A percentile compares a stretch with the other conserved stretches of the same genome.
These are phyloP conservation scores for Corylus avellana DNA, from an alignment of 306 rosid species.

Conservation along the genomic window DNA sequence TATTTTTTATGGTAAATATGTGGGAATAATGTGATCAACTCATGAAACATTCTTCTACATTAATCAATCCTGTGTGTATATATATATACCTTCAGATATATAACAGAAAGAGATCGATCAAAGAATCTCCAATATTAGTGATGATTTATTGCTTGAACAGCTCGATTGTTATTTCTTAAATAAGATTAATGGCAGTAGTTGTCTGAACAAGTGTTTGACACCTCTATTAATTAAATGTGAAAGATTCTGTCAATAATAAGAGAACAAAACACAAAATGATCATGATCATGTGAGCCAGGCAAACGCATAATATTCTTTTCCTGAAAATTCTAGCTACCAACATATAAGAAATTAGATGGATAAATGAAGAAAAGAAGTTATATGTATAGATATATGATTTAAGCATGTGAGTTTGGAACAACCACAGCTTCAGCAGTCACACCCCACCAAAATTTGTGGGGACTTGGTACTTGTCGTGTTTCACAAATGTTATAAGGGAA, in stretches of 20 bases:
- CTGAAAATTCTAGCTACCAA: no score
- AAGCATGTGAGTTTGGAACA: slow-evolving; percentile 41
- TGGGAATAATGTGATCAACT: not conserved
- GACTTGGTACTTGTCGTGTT: slow-evolving; percentile 49
- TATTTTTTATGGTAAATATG: not conserved
- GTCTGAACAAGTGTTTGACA: slow-evolving; percentile 1
- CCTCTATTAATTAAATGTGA: not conserved
- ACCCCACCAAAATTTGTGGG: slow-evolving; percentile 43
- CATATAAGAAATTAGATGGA: no score
- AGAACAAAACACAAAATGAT: not conserved
- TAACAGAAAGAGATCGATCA: not conserved
- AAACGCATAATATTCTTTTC: no score
- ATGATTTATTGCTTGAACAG: not conserved
- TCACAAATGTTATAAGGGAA: slow-evolving; percentile 2
- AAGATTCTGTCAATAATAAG: not conserved
- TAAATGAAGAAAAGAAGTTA: no score
- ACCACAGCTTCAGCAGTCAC: slow-evolving; percentile 27
- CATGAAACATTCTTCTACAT: not conserved
- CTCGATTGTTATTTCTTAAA: slow-evolving; percentile 1
- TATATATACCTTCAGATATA: not conserved
- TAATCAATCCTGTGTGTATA: not conserved
- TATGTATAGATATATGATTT: not conserved
- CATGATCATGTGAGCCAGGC: not conserved
- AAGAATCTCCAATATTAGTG: not conserved
- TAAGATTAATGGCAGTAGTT: not conserved